Conservation (phyloP, 2,329 filamentous ascomycete genomes). For the Zopfia rhizophila region DNA sequence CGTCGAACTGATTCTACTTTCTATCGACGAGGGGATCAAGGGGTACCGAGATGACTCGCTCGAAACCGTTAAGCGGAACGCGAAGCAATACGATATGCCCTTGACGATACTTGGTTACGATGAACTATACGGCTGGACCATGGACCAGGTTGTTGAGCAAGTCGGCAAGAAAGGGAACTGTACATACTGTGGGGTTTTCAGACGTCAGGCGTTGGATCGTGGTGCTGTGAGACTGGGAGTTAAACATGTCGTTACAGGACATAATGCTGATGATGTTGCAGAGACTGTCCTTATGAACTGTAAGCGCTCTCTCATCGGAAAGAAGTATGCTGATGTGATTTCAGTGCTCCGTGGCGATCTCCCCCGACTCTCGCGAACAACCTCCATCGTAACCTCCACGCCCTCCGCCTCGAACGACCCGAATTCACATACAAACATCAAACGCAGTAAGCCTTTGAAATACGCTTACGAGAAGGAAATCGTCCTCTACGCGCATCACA, state of each 20-base stretch:
- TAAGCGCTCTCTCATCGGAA: constrained; percentile 23
- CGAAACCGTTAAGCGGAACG: constrained; percentile 96
- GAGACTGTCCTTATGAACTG: constrained; percentile 97
- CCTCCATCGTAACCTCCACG: constrained; percentile 80
- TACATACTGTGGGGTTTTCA: constrained; percentile 97
- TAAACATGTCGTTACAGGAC: constrained; percentile 93
- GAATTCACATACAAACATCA: constrained; percentile 77
- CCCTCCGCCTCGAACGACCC: constrained; percentile 64
- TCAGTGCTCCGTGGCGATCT: constrained; percentile 84
- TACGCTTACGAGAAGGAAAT: constrained; percentile 99
- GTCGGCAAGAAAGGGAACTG: constrained; percentile 99
- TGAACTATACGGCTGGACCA: constrained; percentile 97
- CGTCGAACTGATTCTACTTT: constrained; percentile 84
- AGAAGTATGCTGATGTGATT: constrained; percentile 18
- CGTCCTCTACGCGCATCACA: constrained; percentile 96
- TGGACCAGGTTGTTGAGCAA: constrained; percentile 97
- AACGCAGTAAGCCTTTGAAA: constrained; percentile 95
- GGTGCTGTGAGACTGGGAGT: constrained; percentile 89
- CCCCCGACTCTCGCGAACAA: constrained; percentile 85
- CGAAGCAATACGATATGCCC: constrained; percentile 88
- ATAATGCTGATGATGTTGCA: constrained; percentile 97
- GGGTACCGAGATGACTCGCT: constrained; percentile 96
- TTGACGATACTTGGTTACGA: constrained; percentile 93
- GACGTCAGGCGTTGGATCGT: constrained; percentile 91
- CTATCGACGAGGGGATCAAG: constrained; percentile 96